Conservation (phyloP, 768 basidiomycete species). For the Boletus rubescentipes region DNA sequence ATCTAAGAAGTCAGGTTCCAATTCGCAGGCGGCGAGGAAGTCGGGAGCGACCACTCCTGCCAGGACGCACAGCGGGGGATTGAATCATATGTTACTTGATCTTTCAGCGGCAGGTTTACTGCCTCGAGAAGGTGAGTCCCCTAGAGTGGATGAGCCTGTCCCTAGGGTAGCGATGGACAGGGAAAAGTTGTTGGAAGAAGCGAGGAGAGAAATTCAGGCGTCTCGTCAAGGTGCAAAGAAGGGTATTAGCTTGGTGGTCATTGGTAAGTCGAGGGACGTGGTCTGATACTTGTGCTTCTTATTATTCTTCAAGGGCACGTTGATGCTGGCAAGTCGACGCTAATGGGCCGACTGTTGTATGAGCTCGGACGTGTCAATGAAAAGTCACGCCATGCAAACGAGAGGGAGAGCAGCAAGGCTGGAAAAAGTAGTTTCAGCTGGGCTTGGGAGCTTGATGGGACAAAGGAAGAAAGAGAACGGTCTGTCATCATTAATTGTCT, state of each 20-base stretch:
- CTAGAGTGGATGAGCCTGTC: slow-evolving; percentile 43
- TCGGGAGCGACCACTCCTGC: slow-evolving; percentile 46
- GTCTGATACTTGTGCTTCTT: slow-evolving; percentile 3
- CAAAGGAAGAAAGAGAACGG: slow-evolving; percentile 91
- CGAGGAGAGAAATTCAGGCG: slow-evolving; percentile 48
- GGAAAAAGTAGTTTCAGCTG: slow-evolving; percentile 97
- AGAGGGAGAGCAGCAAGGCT: slow-evolving; percentile 82
- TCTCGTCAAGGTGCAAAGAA: slow-evolving; percentile 57
- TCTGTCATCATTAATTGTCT: slow-evolving; percentile 32
- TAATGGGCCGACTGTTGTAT: slow-evolving; percentile 94
- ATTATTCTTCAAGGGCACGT: slow-evolving; percentile 73
- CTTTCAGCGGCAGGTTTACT: slow-evolving; percentile 71
- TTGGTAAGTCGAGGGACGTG: slow-evolving; percentile 55
- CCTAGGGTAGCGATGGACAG: slow-evolving; percentile 68
- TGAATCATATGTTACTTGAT: slow-evolving; percentile 67
- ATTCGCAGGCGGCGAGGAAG: slow-evolving; percentile 31
- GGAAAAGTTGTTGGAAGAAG: slow-evolving; percentile 86
- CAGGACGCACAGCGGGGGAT: slow-evolving; percentile 29
- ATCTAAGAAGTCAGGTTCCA: slow-evolving; percentile 39
- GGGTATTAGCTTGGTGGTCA: slow-evolving; percentile 83
- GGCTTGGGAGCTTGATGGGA: slow-evolving; percentile 97
- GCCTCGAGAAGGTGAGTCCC: slow-evolving; percentile 41
- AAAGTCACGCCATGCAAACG: slow-evolving; percentile 79
- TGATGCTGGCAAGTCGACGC: slow-evolving; percentile 96
- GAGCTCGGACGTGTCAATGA: slow-evolving; percentile 89